These are phyloP conservation scores for Hypoxylon lienhwacheense DNA, from an alignment of 495 filamentous ascomycete genomes.

Conservation along the genomic window DNA sequence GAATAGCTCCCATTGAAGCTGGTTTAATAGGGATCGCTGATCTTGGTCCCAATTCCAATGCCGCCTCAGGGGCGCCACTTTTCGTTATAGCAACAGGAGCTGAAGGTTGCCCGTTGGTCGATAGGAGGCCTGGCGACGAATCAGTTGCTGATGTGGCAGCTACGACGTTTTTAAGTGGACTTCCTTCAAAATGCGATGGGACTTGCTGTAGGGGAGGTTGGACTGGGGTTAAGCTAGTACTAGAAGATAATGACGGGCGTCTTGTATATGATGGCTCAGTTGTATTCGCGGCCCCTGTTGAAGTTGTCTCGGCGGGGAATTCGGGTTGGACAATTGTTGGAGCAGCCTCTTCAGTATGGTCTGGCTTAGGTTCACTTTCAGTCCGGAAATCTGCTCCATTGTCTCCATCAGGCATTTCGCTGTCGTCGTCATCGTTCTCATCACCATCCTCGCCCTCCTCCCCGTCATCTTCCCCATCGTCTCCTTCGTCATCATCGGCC, in stretches of 20 bases:
- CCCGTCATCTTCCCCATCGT: conserved; percentile 46
- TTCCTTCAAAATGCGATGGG: conserved; percentile 46
- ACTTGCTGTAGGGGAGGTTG: conserved; percentile 27
- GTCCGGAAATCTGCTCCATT: conserved; percentile 23
- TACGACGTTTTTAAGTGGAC: conserved; percentile 52
- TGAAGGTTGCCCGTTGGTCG: conserved; percentile 12
- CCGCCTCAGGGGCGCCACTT: not conserved
- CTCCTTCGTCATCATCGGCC: conserved; percentile 54
- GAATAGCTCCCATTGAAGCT: not conserved
- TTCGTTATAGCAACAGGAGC: not conserved
- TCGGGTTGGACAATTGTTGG: conserved; percentile 5
- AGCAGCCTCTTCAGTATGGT: conserved; percentile 33
- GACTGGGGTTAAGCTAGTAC: conserved; percentile 1
- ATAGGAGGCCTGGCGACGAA: conserved; percentile 1
- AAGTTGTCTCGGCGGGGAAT: conserved; percentile 19
- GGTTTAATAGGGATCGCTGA: not conserved
- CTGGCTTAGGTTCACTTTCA: conserved; percentile 32
- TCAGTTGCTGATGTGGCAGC: conserved; percentile 26
- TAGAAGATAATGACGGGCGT: conserved; percentile 16
- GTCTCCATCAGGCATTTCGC: conserved; percentile 37
- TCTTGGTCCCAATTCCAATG: not conserved
- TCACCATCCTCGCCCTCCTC: conserved; percentile 42
- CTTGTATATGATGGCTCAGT: conserved; percentile 21
- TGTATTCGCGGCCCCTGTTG: conserved; percentile 22
- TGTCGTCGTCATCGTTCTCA: conserved; percentile 41